Evolutionary conservation across 1,284 basidiomycete genomes (phyloP).

Genomic region (Tilletia indica): DNA sequence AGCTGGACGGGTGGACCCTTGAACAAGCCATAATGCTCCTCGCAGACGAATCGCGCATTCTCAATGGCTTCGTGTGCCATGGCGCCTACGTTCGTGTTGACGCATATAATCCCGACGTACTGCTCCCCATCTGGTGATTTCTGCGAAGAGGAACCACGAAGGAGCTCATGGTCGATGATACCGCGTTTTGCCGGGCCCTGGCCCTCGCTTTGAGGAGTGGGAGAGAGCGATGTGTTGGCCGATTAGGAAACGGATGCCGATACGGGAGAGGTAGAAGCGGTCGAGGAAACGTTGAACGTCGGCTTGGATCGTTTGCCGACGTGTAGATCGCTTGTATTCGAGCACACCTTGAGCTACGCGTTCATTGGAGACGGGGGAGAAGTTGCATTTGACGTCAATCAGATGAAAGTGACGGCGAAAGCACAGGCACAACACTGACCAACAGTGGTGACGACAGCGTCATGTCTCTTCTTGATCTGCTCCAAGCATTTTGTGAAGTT

Average conservation of each 20-base stretch:
- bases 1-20: constrained; percentile 94
- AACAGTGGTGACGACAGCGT: constrained; percentile 95
- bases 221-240: constrained; percentile 56
- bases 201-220: constrained; percentile 22
- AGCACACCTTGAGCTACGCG: constrained; percentile 66
- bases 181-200: background rate
- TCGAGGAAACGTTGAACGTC: constrained; percentile 95
- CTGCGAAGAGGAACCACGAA: constrained; percentile 29
- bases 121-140: constrained; percentile 57
- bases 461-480: constrained; percentile 88
- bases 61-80: constrained; percentile 86
- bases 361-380: too few relatives aligned
- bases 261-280: constrained; percentile 94
- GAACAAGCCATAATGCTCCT: constrained; percentile 87
- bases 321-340: constrained; percentile 64
- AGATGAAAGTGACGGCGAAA: background rate
- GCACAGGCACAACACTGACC: constrained; percentile 51
- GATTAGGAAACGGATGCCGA: constrained; percentile 62
- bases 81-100: constrained; percentile 65
- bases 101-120: constrained; percentile 98
- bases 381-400: background rate
- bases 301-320: constrained; percentile 64
- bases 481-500: constrained; percentile 84
- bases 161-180: constrained; percentile 5
- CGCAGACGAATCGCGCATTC: constrained; percentile 95